phyloP scores from a whole-genome alignment of 352 stramenopile genomes.

The Globisporangium recalcitrans region DNA sequence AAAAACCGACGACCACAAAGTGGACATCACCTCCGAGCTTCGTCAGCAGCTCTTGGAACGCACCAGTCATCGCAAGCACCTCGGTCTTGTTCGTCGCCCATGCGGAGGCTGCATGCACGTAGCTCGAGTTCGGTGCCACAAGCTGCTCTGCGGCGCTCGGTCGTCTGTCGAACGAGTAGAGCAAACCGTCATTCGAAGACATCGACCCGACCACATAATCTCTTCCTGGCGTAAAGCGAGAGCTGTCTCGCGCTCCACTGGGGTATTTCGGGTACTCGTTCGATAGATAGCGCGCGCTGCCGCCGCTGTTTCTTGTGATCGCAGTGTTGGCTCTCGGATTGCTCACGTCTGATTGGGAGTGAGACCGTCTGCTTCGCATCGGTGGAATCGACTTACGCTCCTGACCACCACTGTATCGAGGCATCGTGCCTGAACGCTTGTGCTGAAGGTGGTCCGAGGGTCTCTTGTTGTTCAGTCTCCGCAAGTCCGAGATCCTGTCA shows the following conservation, averaged over 20 bases:
- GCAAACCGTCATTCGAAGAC: slow-evolving; percentile 24
- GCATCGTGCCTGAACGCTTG: background rate
- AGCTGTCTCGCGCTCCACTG: slow-evolving; percentile 3
- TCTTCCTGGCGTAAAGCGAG: slow-evolving; percentile 5
- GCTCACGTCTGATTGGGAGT: slow-evolving; percentile 46
- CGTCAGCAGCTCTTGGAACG: slow-evolving; percentile 74
- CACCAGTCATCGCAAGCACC: slow-evolving; percentile 62
- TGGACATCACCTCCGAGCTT: slow-evolving; percentile 76
- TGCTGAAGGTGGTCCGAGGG: slow-evolving; percentile 10
- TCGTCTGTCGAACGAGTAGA: slow-evolving; percentile 40
- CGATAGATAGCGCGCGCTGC: slow-evolving; percentile 13
- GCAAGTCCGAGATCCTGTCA: slow-evolving; percentile 30
- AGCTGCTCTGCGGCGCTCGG: slow-evolving; percentile 47
- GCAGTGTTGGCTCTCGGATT: slow-evolving; percentile 19
- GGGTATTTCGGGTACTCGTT: slow-evolving; percentile 13
- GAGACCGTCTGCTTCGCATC: slow-evolving; percentile 22
- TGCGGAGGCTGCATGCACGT: slow-evolving; percentile 62
- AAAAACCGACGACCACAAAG: slow-evolving; percentile 85
- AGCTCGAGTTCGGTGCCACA: slow-evolving; percentile 49
- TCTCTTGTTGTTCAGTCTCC: slow-evolving; percentile 15
- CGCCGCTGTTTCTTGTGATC: slow-evolving; percentile 8
- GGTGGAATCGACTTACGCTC: slow-evolving; percentile 7
- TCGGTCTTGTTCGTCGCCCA: slow-evolving; percentile 74
- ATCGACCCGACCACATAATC: slow-evolving; percentile 17
- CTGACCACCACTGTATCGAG: slow-evolving; percentile 12